phyloP scores from a whole-genome alignment of 306 rosid species.

The Fagus crenata region DNA sequence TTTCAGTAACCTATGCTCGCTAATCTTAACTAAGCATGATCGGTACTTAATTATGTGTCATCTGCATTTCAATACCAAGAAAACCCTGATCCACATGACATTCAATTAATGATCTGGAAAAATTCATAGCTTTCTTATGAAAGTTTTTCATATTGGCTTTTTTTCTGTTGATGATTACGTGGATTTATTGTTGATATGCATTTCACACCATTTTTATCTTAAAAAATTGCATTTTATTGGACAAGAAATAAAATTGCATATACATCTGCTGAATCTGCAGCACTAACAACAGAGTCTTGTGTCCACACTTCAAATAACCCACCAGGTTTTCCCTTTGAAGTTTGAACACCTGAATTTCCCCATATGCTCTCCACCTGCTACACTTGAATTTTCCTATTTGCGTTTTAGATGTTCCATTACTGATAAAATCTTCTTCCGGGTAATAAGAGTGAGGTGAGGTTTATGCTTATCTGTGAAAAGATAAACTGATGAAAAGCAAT shows the following conservation, averaged over 20 bases:
- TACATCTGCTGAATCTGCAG: slow-evolving; percentile 53
- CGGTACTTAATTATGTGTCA: no score
- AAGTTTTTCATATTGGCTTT: no score
- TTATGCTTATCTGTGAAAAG: slow-evolving; percentile 72
- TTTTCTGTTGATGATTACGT: no score
- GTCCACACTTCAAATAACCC: slow-evolving; percentile 65
- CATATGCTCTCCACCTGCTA: slow-evolving; percentile 76
- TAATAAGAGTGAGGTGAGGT: slow-evolving; percentile 85
- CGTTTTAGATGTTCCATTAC: slow-evolving; percentile 88
- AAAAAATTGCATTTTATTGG: neutral
- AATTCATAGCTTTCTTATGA: no score
- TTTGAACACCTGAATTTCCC: neutral
- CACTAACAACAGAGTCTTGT: slow-evolving; percentile 72
- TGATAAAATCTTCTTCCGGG: slow-evolving; percentile 88
- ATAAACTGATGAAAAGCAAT: neutral
- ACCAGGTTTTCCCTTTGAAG: slow-evolving; percentile 60
- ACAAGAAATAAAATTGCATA: slow-evolving; percentile 38
- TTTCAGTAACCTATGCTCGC: no score
- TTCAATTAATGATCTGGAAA: no score
- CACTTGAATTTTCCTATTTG: slow-evolving; percentile 91
- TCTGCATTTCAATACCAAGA: no score
- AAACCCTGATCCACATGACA: no score
- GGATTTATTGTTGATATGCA: no score
- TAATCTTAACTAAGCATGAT: no score
- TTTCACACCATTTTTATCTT: neutral